Conservation (phyloP, 2,329 filamentous ascomycete genomes). For the Fusarium sp. region DNA sequence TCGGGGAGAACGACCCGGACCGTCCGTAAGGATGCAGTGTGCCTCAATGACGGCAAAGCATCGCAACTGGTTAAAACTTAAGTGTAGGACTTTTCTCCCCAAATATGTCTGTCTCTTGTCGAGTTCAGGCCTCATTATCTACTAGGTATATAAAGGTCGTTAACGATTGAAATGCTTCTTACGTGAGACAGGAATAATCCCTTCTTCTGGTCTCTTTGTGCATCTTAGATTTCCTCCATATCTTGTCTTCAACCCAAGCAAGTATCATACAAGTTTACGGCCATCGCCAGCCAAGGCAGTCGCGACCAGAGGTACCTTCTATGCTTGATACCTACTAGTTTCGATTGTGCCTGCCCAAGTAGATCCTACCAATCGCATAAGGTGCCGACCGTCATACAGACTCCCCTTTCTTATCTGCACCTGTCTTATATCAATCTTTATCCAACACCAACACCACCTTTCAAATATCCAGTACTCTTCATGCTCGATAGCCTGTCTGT, state of each 20-base stretch:
- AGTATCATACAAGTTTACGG: too few species aligned
- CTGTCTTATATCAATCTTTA: background rate
- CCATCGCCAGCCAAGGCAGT: constrained; percentile 8
- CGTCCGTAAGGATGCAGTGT: constrained; percentile 5
- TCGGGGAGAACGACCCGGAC: constrained; percentile 16
- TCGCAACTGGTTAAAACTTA: too few species aligned
- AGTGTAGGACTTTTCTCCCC: too few species aligned
- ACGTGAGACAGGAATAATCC: too few species aligned
- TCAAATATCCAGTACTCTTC: background rate
- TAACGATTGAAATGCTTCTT: background rate
- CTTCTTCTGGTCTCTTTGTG: too few species aligned
- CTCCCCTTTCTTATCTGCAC: constrained; percentile 10
- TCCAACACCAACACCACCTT: background rate
- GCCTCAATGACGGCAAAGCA: too few species aligned
- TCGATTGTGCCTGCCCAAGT: background rate
- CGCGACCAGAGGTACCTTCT: background rate
- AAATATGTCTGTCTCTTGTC: background rate
- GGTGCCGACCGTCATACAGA: background rate
- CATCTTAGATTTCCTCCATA: too few species aligned
- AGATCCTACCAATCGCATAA: constrained; percentile 8
- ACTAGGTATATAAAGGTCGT: background rate
- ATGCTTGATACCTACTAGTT: too few species aligned
- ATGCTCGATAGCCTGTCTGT: background rate
- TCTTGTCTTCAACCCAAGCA: too few species aligned
- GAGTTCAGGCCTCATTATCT: background rate